Base-by-base conservation (phyloP, 345 rosid species). In the Gossypium australe region DNA sequence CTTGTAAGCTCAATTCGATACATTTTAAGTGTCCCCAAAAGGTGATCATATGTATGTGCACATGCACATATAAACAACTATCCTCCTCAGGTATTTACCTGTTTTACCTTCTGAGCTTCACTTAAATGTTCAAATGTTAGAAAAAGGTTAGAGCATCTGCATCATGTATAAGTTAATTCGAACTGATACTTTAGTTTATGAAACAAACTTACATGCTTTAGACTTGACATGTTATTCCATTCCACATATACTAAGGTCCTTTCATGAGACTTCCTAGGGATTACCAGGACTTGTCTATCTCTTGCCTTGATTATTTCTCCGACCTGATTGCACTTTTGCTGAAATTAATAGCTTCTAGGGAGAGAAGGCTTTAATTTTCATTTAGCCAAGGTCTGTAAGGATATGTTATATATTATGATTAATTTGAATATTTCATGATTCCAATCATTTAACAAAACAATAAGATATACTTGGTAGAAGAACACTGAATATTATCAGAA, bases 301-400 rank as follows among this genome's bases (percentile, higher is more conserved):
- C 80, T 75, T 81, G 89, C 84, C 90, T 93, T 38, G 85, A 80
- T 81, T 88, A 90, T 77, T 95, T 91, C 79, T 76, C 93, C 56
- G 75, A 75, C 67, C 65, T 91, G 78, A 88, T 84, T 55, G 67
- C 83, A 57, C 61, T 51, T 65, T 53, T 89, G 74, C 84, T 95
- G 87, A 84, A 83, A 74, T 83, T 97, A 14, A 71, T 93, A 75
- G 82, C 86, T 74, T 81, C 38, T 34, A 34, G 38, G 38, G 38
- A 34, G 38, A 34, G 38, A 34, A 34, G 34, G 34, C 34, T 27
- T 27, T 27, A 27, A 27, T 27, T 27, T 27, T 27, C 34, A 27
- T 27, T 27, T 27, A 27, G 34, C 34, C 4, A 27, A 3, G 34
- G 34, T 3, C 34, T 27, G 34, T 27, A 27, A 27, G 34, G 4